Base-by-base conservation (phyloP, 2,329 filamentous ascomycete genomes). In the Xylaria sp. region DNA sequence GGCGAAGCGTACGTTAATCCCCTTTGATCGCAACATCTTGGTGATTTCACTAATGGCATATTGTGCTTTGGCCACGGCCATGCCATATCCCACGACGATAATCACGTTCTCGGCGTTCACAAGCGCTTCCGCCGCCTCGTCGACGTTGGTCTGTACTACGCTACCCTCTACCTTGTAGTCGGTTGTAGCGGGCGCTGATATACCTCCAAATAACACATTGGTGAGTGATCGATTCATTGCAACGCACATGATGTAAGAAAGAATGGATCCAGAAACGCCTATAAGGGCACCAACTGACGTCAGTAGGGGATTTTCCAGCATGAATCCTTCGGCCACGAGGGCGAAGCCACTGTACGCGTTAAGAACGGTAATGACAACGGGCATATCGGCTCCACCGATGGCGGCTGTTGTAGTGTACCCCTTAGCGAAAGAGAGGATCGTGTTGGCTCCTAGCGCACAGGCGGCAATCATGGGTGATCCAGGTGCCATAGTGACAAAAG, bases 371-470 rank as follows among this genome's bases (percentile, higher is more conserved):
- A 97, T 97, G 38, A 96, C 93, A 5, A 97, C 93, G 80, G 88
- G 93, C 93, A 97, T 97, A 76, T 97, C 94, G 13, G 93, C 93
- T n/a, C 93, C 94, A 26, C 94, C 94, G 75, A 97, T 97, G 0
- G 93, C 93, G 1, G 93, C 87, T 0, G 94, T 97, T 0, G 93
- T 97, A 0, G 93, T 97, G 77, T 89, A 97, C 7, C 94, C 94
- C 79, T 97, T 95, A 70, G 92, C 82, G 79, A 97, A 97, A 68
- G 92, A 94, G 28, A 97, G 83, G 0, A 88, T 83, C 0, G 93
- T 90, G 77, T 92, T 97, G 48, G 91, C 92, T 31, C 90, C 88
- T 1, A 97, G 83, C 54, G 92, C 94, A 0, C 88, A 89, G 0
- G 93, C 93, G 7, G 93, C 94, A 72, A 97, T 91, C 66, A 89